Percentiles rank a stretch among this genome's conserved stretches.
These are phyloP conservation scores for Pseudogymnoascus sp. DNA, from an alignment of 2,329 filamentous ascomycete genomes.

Conservation along the genomic window DNA sequence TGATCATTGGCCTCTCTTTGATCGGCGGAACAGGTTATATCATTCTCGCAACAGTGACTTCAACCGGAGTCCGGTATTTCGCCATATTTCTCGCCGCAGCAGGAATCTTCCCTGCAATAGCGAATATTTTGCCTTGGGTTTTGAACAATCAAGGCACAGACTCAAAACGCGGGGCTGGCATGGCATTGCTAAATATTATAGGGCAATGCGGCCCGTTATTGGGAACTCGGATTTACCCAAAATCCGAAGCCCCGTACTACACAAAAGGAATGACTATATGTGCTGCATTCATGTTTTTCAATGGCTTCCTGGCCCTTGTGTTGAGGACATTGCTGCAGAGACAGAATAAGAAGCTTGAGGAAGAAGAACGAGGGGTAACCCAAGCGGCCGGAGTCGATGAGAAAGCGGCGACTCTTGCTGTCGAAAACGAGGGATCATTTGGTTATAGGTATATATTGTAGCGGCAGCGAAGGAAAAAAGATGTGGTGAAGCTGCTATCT, in stretches of 20 bases:
- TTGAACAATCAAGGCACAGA: conserved; percentile 63
- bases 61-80: conserved; percentile 37
- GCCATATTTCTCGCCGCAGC: conserved; percentile 46
- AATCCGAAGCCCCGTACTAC: conserved; percentile 36
- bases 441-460: background rate
- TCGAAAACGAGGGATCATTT: background rate
- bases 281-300: conserved; percentile 53
- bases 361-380: conserved; percentile 22
- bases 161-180: conserved; percentile 56
- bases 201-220: conserved; percentile 58
- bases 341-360: conserved; percentile 54
- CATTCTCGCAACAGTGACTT: conserved; percentile 49
- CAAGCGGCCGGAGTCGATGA: background rate
- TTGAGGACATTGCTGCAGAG: conserved; percentile 47
- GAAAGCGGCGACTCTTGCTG: background rate
- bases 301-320: conserved; percentile 43
- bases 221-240: conserved; percentile 56
- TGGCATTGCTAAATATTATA: conserved; percentile 59
- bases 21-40: conserved; percentile 56
- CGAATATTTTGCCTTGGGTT: conserved; percentile 64
- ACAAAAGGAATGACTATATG: conserved; percentile 52
- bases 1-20: conserved; percentile 48
- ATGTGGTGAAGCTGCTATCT: background rate
- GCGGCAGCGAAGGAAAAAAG: background rate
- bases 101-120: conserved; percentile 60